These are phyloP conservation scores for Candida sanyaensis DNA, from an alignment of 1,139 yeast species.

Conservation along the genomic window DNA sequence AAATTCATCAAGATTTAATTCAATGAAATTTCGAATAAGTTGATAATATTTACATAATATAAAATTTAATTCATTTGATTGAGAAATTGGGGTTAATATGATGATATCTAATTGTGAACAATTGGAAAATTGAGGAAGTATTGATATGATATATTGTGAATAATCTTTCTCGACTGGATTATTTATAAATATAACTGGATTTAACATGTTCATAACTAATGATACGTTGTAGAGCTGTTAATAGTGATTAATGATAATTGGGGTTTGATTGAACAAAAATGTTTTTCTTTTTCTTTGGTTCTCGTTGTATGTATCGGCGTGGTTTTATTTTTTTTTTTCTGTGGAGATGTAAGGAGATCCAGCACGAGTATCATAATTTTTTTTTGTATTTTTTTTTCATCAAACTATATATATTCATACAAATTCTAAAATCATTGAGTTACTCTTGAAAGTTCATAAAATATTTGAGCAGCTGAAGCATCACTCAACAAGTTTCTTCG, in stretches of 20 bases:
- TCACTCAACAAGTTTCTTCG: conserved; percentile 22
- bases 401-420: too few relatives aligned
- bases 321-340: too few relatives aligned
- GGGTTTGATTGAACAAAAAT: neutral
- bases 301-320: too few relatives aligned
- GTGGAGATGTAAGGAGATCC: too few relatives aligned
- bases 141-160: conserved; percentile 17
- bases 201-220: conserved; percentile 3
- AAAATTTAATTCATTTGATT: conserved; percentile 24
- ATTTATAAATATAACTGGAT: conserved; percentile 25
- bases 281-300: neutral
- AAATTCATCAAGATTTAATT: conserved; percentile 10
- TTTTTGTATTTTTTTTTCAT: too few relatives aligned
- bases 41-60: conserved; percentile 31
- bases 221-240: neutral
- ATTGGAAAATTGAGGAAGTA: neutral
- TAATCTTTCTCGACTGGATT: conserved; percentile 30
- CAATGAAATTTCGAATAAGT: conserved; percentile 22
- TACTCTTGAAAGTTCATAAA: conserved; percentile 16
- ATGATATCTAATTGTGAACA: conserved; percentile 23
- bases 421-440: neutral
- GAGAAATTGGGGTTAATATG: conserved; percentile 19
- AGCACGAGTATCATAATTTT: too few relatives aligned
- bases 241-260: neutral
- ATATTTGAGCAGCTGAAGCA: conserved; percentile 29